Conservation (phyloP, 1,139 yeast species). For the Candida neerlandica region DNA sequence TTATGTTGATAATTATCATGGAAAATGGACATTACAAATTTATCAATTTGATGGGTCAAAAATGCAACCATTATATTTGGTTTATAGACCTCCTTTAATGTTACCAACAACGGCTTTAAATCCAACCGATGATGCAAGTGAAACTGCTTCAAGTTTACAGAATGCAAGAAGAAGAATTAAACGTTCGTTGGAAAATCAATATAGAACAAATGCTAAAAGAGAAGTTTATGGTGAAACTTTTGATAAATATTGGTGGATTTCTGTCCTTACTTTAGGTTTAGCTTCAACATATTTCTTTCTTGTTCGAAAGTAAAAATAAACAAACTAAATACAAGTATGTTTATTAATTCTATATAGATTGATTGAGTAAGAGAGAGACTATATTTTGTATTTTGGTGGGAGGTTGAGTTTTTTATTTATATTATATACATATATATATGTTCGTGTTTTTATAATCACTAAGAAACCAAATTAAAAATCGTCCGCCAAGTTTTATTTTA, state of each 20-base stretch:
- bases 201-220: conserved; percentile 73
- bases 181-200: conserved; percentile 77
- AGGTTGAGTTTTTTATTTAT: too few relatives aligned
- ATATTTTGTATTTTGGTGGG: too few relatives aligned
- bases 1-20: conserved; percentile 75
- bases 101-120: conserved; percentile 89
- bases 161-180: conserved; percentile 47
- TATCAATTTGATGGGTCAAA: conserved; percentile 81
- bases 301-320: conserved; percentile 16
- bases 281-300: conserved; percentile 27
- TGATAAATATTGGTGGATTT: conserved; percentile 51
- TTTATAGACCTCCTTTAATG: conserved; percentile 94
- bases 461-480: too few relatives aligned
- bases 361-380: too few relatives aligned
- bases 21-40: conserved; percentile 73
- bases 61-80: conserved; percentile 86
- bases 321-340: too few relatives aligned
- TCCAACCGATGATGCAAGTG: conserved; percentile 63
- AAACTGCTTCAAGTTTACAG: conserved; percentile 37
- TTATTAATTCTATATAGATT: too few relatives aligned
- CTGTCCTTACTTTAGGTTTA: conserved; percentile 31
- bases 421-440: too few relatives aligned
- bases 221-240: conserved; percentile 41
- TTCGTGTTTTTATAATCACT: too few relatives aligned
- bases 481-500: too few relatives aligned